Evolutionary conservation across 257 asterid species (phyloP).

Genomic region (Vinca minor): DNA sequence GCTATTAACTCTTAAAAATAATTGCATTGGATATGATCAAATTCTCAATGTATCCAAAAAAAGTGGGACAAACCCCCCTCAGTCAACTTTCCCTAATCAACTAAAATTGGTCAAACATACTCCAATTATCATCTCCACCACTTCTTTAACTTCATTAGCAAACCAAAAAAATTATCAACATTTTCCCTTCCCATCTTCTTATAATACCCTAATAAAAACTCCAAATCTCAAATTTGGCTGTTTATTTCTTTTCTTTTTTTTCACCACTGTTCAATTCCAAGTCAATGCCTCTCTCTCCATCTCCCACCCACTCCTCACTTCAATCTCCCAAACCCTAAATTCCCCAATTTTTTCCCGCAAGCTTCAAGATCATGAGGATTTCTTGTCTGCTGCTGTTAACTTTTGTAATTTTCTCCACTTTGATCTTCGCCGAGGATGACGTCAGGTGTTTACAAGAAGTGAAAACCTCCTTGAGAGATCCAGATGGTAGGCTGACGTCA

Average conservation of each 20-base stretch:
- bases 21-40: too few relatives aligned
- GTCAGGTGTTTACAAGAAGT: constrained; percentile 57
- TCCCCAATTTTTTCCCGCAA: too few relatives aligned
- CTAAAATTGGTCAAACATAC: constrained; percentile 1
- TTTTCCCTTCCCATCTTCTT: too few relatives aligned
- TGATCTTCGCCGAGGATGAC: constrained; percentile 48
- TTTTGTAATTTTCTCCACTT: not conserved
- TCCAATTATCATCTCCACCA: not conserved
- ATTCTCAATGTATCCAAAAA: too few relatives aligned
- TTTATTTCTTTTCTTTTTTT: too few relatives aligned
- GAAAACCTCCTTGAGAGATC: constrained; percentile 40
- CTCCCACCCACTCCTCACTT: not conserved
- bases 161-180: too few relatives aligned
- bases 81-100: constrained; percentile 3
- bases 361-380: constrained; percentile 10
- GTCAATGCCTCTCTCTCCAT: constrained; percentile 24
- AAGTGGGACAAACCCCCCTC: too few relatives aligned
- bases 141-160: too few relatives aligned
- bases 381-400: constrained; percentile 18
- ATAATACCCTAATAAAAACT: too few relatives aligned
- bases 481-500: constrained; percentile 32
- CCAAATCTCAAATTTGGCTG: not conserved
- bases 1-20: too few relatives aligned
- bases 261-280: constrained; percentile 5
- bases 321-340: constrained; percentile 10